Evolutionary conservation across 2,329 filamentous ascomycete genomes (phyloP), one percentile per base, ranked within the genome.

Genomic region (Penicillium rolfsii): DNA sequence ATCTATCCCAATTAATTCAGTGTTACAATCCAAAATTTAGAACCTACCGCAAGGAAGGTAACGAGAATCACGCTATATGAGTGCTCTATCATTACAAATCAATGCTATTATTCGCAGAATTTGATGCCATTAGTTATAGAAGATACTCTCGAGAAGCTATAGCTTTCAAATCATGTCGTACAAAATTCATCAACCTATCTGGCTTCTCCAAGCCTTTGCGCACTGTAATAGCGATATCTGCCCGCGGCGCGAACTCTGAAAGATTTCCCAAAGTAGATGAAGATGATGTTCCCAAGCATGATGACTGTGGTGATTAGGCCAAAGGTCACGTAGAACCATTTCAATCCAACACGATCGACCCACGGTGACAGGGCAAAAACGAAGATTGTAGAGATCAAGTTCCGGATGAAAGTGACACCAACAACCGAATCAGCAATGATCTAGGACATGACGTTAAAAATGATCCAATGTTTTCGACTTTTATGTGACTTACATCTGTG

Each of bases 351-450:
- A 14, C 58, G 55, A 19, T 59, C 50, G n/a, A 55, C 58, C 77
- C 81, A 83, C 0, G 78, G 76, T 0, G 75, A 71, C 26, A 82
- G 70, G 0, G 76, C 77, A 62, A 83, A 83, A n/a, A 83, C 75
- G 46, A 83, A 77, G 16, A 76, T 72, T 1, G 78, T 80, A 19
- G 74, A 73, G 46, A 83, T 73, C 2, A 73, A 57, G 54, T 83
- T 83, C 0, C 81, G 77, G 11, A 79, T 67, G 57, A 83, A 78
- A 0, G 79, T 79, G 1, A 84, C 71, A 0, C 71, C 77, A 3
- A 82, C 79, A 5, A 84, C 68, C 0, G 80, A 76, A 59, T 83
- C 81, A 5, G 77, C 80, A 43, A 83, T 74, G 40, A 84, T 80
- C 74, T 83, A 61, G 45, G 40, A 59, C 35, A 48, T 3, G 5